Evolutionary conservation across 495 filamentous ascomycete genomes (phyloP).

Genomic region (Penicillium cataractarum): DNA sequence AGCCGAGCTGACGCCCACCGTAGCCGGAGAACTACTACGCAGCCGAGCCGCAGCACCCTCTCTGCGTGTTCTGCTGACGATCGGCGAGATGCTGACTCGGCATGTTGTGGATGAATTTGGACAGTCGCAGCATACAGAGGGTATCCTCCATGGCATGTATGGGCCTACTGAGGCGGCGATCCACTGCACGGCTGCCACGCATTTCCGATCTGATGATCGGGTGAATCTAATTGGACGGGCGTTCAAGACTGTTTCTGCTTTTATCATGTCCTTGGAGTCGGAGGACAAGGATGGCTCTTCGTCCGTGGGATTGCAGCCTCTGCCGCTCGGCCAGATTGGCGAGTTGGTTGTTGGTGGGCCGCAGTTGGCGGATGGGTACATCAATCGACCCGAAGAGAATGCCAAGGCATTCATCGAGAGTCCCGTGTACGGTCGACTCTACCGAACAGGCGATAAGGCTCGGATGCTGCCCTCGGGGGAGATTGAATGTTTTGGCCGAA

Average conservation of each 20-base stretch:
- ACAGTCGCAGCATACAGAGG: constrained; percentile 28
- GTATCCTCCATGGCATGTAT: constrained; percentile 82
- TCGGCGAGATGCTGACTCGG: constrained; percentile 83
- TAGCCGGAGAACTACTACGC: constrained; percentile 68
- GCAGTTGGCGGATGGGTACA: constrained; percentile 77
- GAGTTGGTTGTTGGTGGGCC: constrained; percentile 80
- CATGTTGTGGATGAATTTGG: constrained; percentile 76
- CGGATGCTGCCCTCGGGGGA: constrained; percentile 64
- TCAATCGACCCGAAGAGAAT: constrained; percentile 76
- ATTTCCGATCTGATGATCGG: constrained; percentile 48
- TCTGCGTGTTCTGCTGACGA: constrained; percentile 71
- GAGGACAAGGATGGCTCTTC: constrained; percentile 24
- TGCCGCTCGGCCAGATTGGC: constrained; percentile 73
- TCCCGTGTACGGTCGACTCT: constrained; percentile 59
- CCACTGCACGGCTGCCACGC: constrained; percentile 65
- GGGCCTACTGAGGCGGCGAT: constrained; percentile 85
- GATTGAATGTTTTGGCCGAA: constrained; percentile 81
- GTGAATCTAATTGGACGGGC: constrained; percentile 72
- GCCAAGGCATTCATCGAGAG: constrained; percentile 64
- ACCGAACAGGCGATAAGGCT: constrained; percentile 85
- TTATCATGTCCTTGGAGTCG: constrained; percentile 55
- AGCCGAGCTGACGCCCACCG: constrained; percentile 82
- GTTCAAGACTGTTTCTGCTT: constrained; percentile 75
- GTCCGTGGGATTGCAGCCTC: constrained; percentile 44
- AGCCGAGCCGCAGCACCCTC: constrained; percentile 62